Evolutionary conservation across 164 flowering plant genomes (phyloP).

Genomic region (Kingdonia uniflora): DNA sequence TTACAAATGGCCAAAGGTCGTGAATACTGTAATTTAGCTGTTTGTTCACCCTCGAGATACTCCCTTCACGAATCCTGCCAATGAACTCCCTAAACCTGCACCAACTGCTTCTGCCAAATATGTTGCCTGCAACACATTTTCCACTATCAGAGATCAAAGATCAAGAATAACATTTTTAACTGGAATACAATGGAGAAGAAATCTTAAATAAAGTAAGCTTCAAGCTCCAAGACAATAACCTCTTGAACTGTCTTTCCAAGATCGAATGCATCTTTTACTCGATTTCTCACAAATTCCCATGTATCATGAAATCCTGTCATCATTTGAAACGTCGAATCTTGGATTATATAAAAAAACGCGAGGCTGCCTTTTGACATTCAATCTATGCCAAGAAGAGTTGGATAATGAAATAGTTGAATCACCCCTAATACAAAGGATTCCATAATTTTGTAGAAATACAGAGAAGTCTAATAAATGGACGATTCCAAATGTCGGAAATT

Average conservation of each 20-base stretch:
- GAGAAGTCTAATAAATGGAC: too few species aligned
- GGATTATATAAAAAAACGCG: too few species aligned
- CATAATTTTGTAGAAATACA: too few species aligned
- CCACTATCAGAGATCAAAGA: not conserved
- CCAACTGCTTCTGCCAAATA: slow-evolving; percentile 84
- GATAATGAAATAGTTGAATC: too few species aligned
- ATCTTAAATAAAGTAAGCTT: not conserved
- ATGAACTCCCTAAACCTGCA: slow-evolving; percentile 64
- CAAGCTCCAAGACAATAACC: slow-evolving; percentile 23
- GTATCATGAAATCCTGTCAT: slow-evolving; percentile 71
- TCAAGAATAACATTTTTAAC: not conserved
- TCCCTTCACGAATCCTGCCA: slow-evolving; percentile 51
- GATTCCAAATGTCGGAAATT: too few species aligned
- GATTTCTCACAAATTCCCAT: slow-evolving; percentile 63
- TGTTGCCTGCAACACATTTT: slow-evolving; percentile 37
- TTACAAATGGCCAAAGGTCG: too few species aligned
- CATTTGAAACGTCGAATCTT: not conserved
- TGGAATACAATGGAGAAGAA: too few species aligned
- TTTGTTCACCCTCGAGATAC: slow-evolving; percentile 24
- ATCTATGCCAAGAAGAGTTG: too few species aligned
- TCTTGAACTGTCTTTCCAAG: slow-evolving; percentile 70
- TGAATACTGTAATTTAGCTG: too few species aligned
- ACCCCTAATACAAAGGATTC: too few species aligned
- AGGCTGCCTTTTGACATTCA: too few species aligned
- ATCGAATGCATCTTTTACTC: slow-evolving; percentile 83